These are phyloP conservation scores for Annulohypoxylon stygium DNA, from an alignment of 495 filamentous ascomycete species.

Conservation along the genomic window DNA sequence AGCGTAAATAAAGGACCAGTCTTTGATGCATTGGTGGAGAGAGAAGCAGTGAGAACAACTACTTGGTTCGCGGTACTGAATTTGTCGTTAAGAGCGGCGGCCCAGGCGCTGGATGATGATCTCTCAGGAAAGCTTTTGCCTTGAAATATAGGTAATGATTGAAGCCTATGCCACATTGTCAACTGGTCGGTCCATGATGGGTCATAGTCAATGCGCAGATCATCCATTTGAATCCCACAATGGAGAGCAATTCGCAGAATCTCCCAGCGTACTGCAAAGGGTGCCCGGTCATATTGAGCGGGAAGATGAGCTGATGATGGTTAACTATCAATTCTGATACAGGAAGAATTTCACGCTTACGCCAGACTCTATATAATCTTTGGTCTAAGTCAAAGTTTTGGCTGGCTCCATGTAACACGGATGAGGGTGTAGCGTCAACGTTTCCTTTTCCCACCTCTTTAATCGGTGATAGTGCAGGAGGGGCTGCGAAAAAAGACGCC, in stretches of 20 bases:
- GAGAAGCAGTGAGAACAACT: constrained; percentile 54
- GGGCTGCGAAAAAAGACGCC: constrained; percentile 1
- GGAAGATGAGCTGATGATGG: constrained; percentile 54
- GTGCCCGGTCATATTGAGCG: constrained; percentile 52
- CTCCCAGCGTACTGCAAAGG: constrained; percentile 62
- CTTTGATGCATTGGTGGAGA: constrained; percentile 51
- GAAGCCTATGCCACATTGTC: constrained; percentile 54
- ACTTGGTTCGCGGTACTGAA: constrained; percentile 52
- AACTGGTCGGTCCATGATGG: constrained; percentile 52
- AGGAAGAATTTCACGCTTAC: constrained; percentile 35
- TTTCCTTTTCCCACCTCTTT: constrained; percentile 9
- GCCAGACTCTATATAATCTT: constrained; percentile 48
- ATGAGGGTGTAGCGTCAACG: background rate
- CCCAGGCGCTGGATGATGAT: constrained; percentile 54
- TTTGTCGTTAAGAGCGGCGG: constrained; percentile 49
- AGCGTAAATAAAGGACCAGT: constrained; percentile 55
- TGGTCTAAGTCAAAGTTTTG: constrained; percentile 32
- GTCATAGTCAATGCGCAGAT: constrained; percentile 51
- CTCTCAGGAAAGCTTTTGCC: constrained; percentile 59
- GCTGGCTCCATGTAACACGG: background rate
- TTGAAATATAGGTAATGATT: constrained; percentile 48
- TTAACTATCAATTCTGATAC: constrained; percentile 20
- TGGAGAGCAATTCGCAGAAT: constrained; percentile 59
- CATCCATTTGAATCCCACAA: constrained; percentile 55
- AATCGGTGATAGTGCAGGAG: constrained; percentile 10